These are phyloP conservation scores for Fusarium hostae DNA, from an alignment of 2,329 filamentous ascomycete genomes.

Conservation along the genomic window DNA sequence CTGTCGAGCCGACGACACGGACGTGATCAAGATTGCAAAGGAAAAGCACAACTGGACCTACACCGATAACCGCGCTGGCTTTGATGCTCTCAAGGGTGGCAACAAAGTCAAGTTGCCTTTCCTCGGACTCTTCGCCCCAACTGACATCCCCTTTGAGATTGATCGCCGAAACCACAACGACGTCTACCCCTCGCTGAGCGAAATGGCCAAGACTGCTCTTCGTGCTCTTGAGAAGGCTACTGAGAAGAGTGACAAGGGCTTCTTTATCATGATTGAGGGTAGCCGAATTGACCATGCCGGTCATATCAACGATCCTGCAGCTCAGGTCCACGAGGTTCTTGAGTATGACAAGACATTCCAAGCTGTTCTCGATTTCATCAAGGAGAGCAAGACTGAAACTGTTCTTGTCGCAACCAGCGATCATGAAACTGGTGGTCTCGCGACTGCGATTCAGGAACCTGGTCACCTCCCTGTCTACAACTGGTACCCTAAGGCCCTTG, in stretches of 20 bases:
- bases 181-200: conserved; percentile 86
- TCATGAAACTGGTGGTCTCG: conserved; percentile 93
- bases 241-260: conserved; percentile 85
- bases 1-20: conserved; percentile 81
- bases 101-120: conserved; percentile 79
- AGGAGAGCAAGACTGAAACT: conserved; percentile 76
- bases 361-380: conserved; percentile 85
- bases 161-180: conserved; percentile 84
- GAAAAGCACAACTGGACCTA: conserved; percentile 84
- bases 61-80: conserved; percentile 75
- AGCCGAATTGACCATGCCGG: conserved; percentile 96
- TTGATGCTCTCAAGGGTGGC: conserved; percentile 78
- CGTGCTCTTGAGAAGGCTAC: conserved; percentile 84
- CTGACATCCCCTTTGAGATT: conserved; percentile 92
- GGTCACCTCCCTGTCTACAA: conserved; percentile 66
- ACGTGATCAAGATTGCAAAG: conserved; percentile 78
- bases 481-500: conserved; percentile 87
- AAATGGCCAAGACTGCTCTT: conserved; percentile 89
- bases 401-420: conserved; percentile 92
- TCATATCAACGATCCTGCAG: conserved; percentile 83
- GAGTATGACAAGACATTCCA: conserved; percentile 91
- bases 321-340: conserved; percentile 91
- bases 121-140: conserved; percentile 83
- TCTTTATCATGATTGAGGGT: conserved; percentile 99
- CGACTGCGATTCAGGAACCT: conserved; percentile 76